Evolutionary conservation across 257 asterid genomes (phyloP), one percentile per base, ranked within the genome.

Genomic region (Echium plantagineum): DNA sequence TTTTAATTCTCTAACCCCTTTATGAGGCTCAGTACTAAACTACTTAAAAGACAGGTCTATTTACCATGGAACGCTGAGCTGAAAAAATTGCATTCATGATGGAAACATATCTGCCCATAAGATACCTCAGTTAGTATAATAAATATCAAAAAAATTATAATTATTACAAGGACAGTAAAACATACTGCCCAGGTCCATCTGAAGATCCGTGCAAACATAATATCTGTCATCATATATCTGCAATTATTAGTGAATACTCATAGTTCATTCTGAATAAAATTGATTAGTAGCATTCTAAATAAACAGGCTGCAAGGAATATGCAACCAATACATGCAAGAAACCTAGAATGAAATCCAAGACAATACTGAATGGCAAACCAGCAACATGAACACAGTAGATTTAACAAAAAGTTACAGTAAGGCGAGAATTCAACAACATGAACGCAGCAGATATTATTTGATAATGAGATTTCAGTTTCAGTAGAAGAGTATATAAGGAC

Each of bases 101-200:
- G 42, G 98, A 91, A 63, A 90, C 96, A 68, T 90, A 87, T 77
- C 97, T 87, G 89, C 81, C 73, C 69, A 70, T 61, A 62, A 59
- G 66, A 59, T 55, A 53, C 54, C 54, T 51, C 32, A 71, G 62
- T 64, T 74, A 60, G 64, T n/a, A 58, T 30, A 55, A 57, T 19
- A 59, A 16, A 30, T 15, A 15, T 49, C 15, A 60, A 47, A 58
- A 59, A 67, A 48, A 54, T 18, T 52, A 58, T 18, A 66, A 42
- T 54, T 13, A 21, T 8, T 52, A 66, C 52, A 35, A 58, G 9
- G 22, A 63, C 59, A 54, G 51, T 63, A 64, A 53, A 66, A 80
- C 96, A 55, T 81, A 90, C 95, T 90, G 96, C 68, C 95, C 91
- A 55, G 97, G 91, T 38, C 96, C 97, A 72, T 90, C 96, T 26